phyloP scores from a whole-genome alignment of 1,284 basidiomycete genomes.

The Trametes pubescens region DNA sequence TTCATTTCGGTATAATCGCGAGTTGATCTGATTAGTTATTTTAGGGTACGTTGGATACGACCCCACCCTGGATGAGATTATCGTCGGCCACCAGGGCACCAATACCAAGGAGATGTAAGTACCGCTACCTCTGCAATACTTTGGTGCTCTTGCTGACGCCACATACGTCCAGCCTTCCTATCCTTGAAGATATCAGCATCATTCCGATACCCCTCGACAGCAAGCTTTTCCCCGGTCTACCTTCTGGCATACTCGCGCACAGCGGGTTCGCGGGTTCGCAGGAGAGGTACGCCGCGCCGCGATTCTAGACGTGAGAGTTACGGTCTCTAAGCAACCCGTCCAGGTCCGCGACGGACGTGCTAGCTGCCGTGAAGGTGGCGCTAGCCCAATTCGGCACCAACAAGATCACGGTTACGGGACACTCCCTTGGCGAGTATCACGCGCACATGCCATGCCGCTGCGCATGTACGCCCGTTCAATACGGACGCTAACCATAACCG shows the following conservation, averaged over 20 bases:
- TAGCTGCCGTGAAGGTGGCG: conserved; percentile 47
- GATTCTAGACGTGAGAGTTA: too few species aligned
- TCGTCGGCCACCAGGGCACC: conserved; percentile 64
- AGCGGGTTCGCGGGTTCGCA: conserved; percentile 64
- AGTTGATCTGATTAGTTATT: conserved; percentile 23
- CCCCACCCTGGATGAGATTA: conserved; percentile 50
- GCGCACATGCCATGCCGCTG: not conserved
- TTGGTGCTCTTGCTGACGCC: too few species aligned
- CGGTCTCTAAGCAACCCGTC: not conserved
- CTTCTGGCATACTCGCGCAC: conserved; percentile 58
- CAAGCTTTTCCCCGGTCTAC: conserved; percentile 63
- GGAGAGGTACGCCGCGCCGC: conserved; percentile 47
- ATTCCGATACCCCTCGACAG: conserved; percentile 38
- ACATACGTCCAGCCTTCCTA: conserved; percentile 34
- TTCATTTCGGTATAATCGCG: conserved; percentile 12
- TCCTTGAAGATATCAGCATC: conserved; percentile 46
- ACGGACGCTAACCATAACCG: not conserved
- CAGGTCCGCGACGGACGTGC: conserved; percentile 46
- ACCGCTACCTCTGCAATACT: not conserved
- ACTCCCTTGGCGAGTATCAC: conserved; percentile 48
- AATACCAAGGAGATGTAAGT: conserved; percentile 55
- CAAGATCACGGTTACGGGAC: conserved; percentile 47
- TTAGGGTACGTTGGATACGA: conserved; percentile 58
- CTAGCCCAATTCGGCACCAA: conserved; percentile 40
- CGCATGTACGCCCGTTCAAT: too few species aligned